Percentiles rank a stretch among this genome's conserved stretches.
These are phyloP conservation scores for Candida xiaguanensis DNA, from an alignment of 805 yeast genomes.

Conservation along the genomic window DNA sequence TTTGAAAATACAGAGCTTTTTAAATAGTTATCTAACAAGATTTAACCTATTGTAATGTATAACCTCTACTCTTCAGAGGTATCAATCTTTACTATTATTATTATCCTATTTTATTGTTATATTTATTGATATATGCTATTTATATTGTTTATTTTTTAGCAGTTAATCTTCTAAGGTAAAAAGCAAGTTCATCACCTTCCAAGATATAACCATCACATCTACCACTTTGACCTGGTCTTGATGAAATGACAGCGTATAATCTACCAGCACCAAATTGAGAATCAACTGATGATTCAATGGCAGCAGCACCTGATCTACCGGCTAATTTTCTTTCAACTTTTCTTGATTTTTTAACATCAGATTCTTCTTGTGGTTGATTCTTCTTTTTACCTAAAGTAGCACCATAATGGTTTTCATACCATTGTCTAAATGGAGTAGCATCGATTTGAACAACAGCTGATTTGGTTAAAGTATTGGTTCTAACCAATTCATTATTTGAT, in stretches of 20 bases:
- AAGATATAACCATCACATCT: conserved; percentile 99
- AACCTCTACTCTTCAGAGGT: no score
- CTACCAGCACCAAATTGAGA: conserved; percentile 98
- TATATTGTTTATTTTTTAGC: conserved; percentile 83
- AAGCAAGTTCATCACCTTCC: conserved; percentile 99
- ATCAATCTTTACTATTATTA: no score
- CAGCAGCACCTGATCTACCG: conserved; percentile 80
- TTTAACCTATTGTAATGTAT: no score
- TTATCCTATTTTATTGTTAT: conserved; percentile 1
- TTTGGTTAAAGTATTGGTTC: conserved; percentile 99
- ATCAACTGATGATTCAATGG: conserved; percentile 87
- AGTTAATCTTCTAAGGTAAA: conserved; percentile 99
- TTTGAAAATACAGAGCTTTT: no score
- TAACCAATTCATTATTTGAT: conserved; percentile 98
- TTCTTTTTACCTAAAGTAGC: conserved; percentile 76
- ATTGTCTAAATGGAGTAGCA: conserved; percentile 99
- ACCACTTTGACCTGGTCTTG: conserved; percentile 99
- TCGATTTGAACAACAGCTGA: conserved; percentile 98
- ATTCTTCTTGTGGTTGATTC: conserved; percentile 38
- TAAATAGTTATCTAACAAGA: no score
- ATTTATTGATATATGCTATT: conserved; percentile 3
- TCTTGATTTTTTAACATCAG: conserved; percentile 67
- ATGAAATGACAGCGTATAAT: conserved; percentile 96
- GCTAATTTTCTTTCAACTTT: conserved; percentile 90
- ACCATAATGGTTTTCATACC: conserved; percentile 99